phyloP scores from a whole-genome alignment of 2,329 filamentous ascomycete species.

The Fusarium veterinarium region DNA sequence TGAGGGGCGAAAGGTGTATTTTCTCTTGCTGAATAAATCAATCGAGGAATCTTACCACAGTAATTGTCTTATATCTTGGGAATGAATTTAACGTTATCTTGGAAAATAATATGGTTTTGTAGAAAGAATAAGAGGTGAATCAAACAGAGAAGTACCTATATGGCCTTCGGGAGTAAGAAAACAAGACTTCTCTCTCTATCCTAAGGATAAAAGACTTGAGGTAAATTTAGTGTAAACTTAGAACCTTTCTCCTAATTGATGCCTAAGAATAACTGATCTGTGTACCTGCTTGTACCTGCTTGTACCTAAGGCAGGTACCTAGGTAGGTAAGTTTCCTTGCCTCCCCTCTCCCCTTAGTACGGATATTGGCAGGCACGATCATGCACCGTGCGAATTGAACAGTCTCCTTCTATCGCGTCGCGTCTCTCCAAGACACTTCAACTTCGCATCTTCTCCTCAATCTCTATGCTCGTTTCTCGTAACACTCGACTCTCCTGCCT shows the following conservation, averaged over 20 bases:
- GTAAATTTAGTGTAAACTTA: neutral
- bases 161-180: neutral
- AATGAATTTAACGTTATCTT: neutral
- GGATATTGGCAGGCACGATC: neutral
- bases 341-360: neutral
- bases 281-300: no score
- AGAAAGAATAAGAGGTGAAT: neutral
- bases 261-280: no score
- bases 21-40: neutral
- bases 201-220: neutral
- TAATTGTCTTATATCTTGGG: neutral
- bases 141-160: neutral
- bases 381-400: slow-evolving; percentile 16
- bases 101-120: neutral
- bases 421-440: slow-evolving; percentile 11
- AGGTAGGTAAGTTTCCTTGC: no score
- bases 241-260: neutral
- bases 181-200: neutral
- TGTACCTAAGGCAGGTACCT: no score
- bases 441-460: slow-evolving; percentile 10
- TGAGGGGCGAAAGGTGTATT: neutral
- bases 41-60: neutral
- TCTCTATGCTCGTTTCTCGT: neutral
- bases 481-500: neutral
- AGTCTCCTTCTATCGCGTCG: slow-evolving; percentile 17